Evolutionary conservation across 108 stramenopile species (phyloP).

Genomic region (Fragilaria crotonensis): DNA sequence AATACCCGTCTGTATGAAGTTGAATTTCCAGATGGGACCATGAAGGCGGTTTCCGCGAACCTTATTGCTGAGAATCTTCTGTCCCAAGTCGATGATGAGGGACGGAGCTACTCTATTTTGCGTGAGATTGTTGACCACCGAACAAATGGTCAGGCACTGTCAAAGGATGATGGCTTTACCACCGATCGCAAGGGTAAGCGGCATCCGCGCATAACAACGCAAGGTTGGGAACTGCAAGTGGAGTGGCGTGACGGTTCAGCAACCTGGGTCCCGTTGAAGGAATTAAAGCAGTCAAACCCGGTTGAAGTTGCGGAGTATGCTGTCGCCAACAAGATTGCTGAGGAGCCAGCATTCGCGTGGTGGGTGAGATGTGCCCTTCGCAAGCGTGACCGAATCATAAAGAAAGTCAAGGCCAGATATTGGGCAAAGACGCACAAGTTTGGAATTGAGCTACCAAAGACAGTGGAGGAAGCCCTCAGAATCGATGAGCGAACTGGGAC

Average conservation of each 20-base stretch:
- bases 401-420: too few species aligned
- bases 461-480: constrained; percentile 1
- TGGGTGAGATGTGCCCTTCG: too few species aligned
- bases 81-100: constrained; percentile 15
- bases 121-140: constrained; percentile 7
- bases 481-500: too few species aligned
- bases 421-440: too few species aligned
- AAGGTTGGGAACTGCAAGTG: constrained; percentile 23
- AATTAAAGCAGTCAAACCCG: too few species aligned
- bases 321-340: too few species aligned
- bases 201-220: constrained; percentile 18
- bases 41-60: constrained; percentile 9
- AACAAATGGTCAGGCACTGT: background rate
- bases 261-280: constrained; percentile 9
- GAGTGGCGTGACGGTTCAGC: too few species aligned
- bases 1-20: constrained; percentile 13
- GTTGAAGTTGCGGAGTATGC: constrained; percentile 6
- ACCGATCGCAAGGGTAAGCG: constrained; percentile 18
- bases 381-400: too few species aligned
- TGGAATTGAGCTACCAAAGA: too few species aligned
- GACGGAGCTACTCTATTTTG: constrained; percentile 8
- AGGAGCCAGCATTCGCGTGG: too few species aligned
- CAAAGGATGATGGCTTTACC: too few species aligned
- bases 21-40: constrained; percentile 12
- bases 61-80: too few species aligned